Percentiles rank a stretch among this genome's conserved stretches.
These are phyloP conservation scores for Clonostachys rhizophaga DNA, from an alignment of 2,329 filamentous ascomycete genomes.

Conservation along the genomic window DNA sequence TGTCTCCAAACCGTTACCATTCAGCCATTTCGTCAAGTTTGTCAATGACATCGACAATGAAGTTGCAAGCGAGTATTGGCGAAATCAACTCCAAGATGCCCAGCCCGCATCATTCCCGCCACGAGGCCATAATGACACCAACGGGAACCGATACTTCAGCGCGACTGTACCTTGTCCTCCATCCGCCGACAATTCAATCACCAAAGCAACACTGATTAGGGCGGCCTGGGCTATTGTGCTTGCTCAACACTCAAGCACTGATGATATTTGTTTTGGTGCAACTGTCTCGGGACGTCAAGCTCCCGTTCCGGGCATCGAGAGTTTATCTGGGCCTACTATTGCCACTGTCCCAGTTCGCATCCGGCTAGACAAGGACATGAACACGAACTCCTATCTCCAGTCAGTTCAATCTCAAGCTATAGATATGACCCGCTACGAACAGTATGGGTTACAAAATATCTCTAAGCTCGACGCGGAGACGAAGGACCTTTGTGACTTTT, in stretches of 20 bases:
- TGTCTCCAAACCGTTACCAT: not conserved
- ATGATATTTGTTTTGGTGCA: constrained; percentile 10
- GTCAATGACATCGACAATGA: not conserved
- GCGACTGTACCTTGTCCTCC: not conserved
- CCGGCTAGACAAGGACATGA: constrained; percentile 1
- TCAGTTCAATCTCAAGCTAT: constrained; percentile 7
- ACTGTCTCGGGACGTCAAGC: constrained; percentile 11
- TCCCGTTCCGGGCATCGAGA: constrained; percentile 10
- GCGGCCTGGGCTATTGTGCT: constrained; percentile 16
- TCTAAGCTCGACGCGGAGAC: constrained; percentile 6
- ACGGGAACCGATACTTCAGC: not conserved
- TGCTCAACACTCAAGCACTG: constrained; percentile 6
- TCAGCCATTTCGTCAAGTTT: constrained; percentile 3
- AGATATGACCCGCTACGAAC: constrained; percentile 11
- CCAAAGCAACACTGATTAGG: constrained; percentile 11
- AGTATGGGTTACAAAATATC: constrained; percentile 16
- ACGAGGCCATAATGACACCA: not conserved
- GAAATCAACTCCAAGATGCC: not conserved
- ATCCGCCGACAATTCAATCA: constrained; percentile 1
- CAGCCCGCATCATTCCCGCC: not conserved
- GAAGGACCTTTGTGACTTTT: constrained; percentile 10
- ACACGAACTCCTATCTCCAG: constrained; percentile 6
- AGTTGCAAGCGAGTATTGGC: not conserved
- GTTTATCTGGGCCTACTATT: constrained; percentile 8
- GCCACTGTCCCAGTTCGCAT: constrained; percentile 8